Evolutionary conservation across 345 rosid genomes (phyloP).

Genomic region (Populus ilicifolia): DNA sequence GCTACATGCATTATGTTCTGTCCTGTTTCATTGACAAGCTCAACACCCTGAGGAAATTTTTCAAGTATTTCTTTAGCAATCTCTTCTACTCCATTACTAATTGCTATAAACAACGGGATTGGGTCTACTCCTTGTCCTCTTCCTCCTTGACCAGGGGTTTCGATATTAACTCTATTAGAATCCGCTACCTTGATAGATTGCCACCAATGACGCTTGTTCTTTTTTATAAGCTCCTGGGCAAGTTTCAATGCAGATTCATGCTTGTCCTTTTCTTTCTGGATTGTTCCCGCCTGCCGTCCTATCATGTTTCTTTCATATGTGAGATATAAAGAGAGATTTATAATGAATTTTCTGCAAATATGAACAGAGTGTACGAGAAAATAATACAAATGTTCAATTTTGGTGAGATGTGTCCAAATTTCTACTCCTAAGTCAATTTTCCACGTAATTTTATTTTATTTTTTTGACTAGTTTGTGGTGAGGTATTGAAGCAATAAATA

Average conservation of each 20-base stretch:
- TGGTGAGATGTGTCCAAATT: no score
- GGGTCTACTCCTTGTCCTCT: neutral
- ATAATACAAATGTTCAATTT: neutral
- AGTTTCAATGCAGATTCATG: slow-evolving; percentile 10
- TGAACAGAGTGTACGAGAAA: no score
- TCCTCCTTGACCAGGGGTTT: neutral
- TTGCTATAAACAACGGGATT: slow-evolving; percentile 17
- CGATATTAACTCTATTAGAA: no score
- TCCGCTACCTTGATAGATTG: neutral
- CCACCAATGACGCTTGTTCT: neutral
- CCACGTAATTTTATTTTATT: no score
- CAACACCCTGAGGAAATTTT: slow-evolving; percentile 15
- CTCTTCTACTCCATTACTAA: slow-evolving; percentile 15
- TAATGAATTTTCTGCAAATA: neutral
- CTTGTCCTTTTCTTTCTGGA: neutral
- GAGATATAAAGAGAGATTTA: neutral
- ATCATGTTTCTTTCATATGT: neutral
- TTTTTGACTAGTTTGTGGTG: no score
- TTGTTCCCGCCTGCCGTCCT: neutral
- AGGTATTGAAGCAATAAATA: no score
- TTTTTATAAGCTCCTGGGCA: slow-evolving; percentile 6
- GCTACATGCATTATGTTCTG: slow-evolving; percentile 28
- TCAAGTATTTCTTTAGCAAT: neutral
- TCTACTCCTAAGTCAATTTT: no score
- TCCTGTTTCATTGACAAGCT: neutral